A percentile compares a stretch with the other conserved stretches of the same genome.
Evolutionary conservation across 2,329 filamentous ascomycete species (phyloP).

Genomic region (Cladosporium sp.): DNA sequence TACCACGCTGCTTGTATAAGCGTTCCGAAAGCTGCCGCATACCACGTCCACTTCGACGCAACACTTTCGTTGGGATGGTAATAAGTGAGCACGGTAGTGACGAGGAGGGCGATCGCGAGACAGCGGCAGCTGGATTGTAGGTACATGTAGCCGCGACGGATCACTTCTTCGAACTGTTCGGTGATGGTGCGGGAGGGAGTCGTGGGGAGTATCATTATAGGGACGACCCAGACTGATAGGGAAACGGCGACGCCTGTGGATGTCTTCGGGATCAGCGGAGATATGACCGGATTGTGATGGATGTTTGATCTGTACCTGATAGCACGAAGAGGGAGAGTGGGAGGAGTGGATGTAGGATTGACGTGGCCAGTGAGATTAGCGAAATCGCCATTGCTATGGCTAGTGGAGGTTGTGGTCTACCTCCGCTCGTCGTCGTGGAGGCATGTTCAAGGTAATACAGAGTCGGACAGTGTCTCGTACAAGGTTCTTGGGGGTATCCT

Average conservation of each 20-base stretch:
- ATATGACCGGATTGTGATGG: background rate
- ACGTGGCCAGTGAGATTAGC: background rate
- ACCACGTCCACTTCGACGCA: constrained; percentile 1
- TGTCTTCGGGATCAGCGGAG: background rate
- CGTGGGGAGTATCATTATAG: constrained; percentile 14
- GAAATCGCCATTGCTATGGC: background rate
- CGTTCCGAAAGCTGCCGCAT: background rate
- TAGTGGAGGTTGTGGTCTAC: background rate
- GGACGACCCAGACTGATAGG: constrained; percentile 22
- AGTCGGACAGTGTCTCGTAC: no score
- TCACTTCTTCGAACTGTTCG: constrained; percentile 16
- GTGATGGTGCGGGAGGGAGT: constrained; percentile 14
- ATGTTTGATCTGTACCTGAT: background rate
- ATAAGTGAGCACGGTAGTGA: constrained; percentile 2
- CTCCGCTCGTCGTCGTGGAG: background rate
- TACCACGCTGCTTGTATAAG: constrained; percentile 22
- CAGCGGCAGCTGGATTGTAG: constrained; percentile 19
- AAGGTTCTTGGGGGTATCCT: no score
- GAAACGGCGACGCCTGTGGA: constrained; percentile 9
- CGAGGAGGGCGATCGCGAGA: constrained; percentile 1
- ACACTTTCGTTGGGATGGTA: background rate
- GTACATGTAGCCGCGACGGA: constrained; percentile 17
- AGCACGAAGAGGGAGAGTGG: background rate
- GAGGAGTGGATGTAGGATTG: background rate
- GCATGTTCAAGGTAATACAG: no score